Evolutionary conservation across 768 basidiomycete species (phyloP).

Genomic region (Pluteus cervinus): DNA sequence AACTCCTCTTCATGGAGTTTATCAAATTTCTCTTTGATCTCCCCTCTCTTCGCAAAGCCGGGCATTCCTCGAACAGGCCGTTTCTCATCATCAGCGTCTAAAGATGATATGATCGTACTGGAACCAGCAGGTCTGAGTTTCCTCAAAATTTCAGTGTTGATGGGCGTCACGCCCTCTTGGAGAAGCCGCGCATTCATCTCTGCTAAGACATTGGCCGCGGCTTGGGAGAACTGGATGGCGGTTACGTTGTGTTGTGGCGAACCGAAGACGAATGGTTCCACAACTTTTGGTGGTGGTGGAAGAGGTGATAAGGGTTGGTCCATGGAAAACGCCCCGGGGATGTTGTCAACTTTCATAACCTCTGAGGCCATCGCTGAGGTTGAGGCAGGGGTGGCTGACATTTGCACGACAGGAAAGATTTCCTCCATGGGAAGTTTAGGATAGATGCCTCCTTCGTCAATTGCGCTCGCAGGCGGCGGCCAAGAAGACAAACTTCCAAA

Average conservation of each 20-base stretch:
- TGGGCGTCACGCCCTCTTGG: constrained; percentile 45
- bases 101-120: too few species aligned
- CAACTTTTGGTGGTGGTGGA: not conserved
- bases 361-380: too few species aligned
- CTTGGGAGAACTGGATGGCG: constrained; percentile 59
- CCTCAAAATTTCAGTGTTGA: constrained; percentile 39
- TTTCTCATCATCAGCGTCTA: too few species aligned
- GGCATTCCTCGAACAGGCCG: too few species aligned
- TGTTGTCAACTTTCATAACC: constrained; percentile 21
- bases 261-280: constrained; percentile 72
- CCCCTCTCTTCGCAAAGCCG: constrained; percentile 19
- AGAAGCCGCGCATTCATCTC: constrained; percentile 77
- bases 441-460: constrained; percentile 24
- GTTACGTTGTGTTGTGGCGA: constrained; percentile 63
- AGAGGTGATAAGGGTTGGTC: not conserved
- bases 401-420: constrained; percentile 14
- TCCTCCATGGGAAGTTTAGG: constrained; percentile 31
- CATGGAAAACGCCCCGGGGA: constrained; percentile 26
- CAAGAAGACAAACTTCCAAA: constrained; percentile 19
- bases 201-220: constrained; percentile 66
- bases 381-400: too few species aligned
- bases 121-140: constrained; percentile 26
- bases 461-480: constrained; percentile 21
- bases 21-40: constrained; percentile 42
- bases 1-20: constrained; percentile 62